Percentiles rank a stretch among this genome's conserved stretches.
Conservation (phyloP, 2,329 filamentous ascomycete species). For the Chrysosporium keratinophilum region DNA sequence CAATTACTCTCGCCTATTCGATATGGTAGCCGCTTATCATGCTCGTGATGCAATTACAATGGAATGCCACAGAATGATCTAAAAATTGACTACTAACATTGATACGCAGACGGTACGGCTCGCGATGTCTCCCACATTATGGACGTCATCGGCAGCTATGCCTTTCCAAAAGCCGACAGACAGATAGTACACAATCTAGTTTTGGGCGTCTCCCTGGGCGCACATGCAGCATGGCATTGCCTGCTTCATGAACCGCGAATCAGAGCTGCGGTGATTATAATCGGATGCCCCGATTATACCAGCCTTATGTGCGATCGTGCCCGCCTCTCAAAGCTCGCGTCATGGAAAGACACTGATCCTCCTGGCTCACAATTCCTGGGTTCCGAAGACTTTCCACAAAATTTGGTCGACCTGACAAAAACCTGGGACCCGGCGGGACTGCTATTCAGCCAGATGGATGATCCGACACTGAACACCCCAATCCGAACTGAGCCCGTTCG, state of each 20-base stretch:
- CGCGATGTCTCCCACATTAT: slow-evolving; percentile 66
- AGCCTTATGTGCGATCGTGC: slow-evolving; percentile 74
- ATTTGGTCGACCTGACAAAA: slow-evolving; percentile 53
- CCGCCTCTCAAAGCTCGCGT: slow-evolving; percentile 53
- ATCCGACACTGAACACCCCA: slow-evolving; percentile 18
- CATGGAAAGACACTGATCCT: slow-evolving; percentile 47
- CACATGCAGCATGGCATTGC: slow-evolving; percentile 77
- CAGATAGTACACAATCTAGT: slow-evolving; percentile 55
- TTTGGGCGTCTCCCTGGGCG: slow-evolving; percentile 75
- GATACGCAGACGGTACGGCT: slow-evolving; percentile 50
- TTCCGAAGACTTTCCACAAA: slow-evolving; percentile 62
- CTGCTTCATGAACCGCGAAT: slow-evolving; percentile 69
- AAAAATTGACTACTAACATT: slow-evolving; percentile 12
- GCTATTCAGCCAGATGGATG: slow-evolving; percentile 48
- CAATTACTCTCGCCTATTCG: not conserved
- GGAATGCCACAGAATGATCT: not conserved
- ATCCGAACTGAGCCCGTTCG: slow-evolving; percentile 26
- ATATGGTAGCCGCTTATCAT: not conserved
- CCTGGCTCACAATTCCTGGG: slow-evolving; percentile 59
- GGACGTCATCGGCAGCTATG: slow-evolving; percentile 64
- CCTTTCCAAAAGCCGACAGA: slow-evolving; percentile 47
- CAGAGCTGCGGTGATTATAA: slow-evolving; percentile 64
- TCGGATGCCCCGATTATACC: slow-evolving; percentile 83
- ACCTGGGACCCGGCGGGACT: slow-evolving; percentile 66
- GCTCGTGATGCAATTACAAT: not conserved